Evolutionary conservation across 331 rosid species (phyloP).

Genomic region (Erythrophleum ivorense): DNA sequence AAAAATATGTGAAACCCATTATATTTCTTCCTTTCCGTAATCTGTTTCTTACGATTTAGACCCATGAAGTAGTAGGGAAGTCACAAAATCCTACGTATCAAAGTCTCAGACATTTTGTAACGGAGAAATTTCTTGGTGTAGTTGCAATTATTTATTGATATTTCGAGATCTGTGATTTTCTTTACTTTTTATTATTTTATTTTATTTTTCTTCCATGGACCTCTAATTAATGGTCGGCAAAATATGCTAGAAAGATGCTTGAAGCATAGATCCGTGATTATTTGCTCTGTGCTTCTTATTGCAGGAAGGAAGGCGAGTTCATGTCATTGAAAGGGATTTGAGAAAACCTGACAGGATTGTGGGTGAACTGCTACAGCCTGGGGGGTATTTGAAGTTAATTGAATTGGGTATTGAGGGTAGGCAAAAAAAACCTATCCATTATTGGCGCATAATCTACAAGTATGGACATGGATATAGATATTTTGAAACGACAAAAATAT

Average conservation of each 20-base stretch:
- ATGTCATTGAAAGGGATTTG: conserved; percentile 83
- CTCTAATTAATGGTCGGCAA: neutral
- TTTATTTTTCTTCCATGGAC: neutral
- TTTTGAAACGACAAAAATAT: too few species aligned
- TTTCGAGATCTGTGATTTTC: neutral
- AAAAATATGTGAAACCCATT: neutral
- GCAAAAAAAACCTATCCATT: conserved; percentile 19
- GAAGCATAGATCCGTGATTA: neutral
- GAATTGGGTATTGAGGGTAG: conserved; percentile 80
- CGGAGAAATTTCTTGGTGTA: neutral
- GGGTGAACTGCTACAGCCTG: conserved; percentile 86
- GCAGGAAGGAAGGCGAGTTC: conserved; percentile 77
- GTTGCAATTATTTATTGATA: neutral
- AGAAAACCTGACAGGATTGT: conserved; percentile 80
- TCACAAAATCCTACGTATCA: neutral
- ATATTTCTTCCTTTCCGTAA: neutral
- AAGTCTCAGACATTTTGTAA: neutral
- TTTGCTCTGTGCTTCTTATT: neutral
- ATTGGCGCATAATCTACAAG: neutral
- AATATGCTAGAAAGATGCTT: neutral
- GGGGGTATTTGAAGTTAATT: conserved; percentile 76
- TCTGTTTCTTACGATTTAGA: neutral
- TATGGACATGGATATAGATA: too few species aligned
- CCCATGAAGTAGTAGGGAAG: neutral
- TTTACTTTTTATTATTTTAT: neutral